Percentiles rank a stretch among this genome's conserved stretches.
Conservation (phyloP, 225 moss, liverwort and hornwort species). For the Pseudisothecium myosuroides region DNA sequence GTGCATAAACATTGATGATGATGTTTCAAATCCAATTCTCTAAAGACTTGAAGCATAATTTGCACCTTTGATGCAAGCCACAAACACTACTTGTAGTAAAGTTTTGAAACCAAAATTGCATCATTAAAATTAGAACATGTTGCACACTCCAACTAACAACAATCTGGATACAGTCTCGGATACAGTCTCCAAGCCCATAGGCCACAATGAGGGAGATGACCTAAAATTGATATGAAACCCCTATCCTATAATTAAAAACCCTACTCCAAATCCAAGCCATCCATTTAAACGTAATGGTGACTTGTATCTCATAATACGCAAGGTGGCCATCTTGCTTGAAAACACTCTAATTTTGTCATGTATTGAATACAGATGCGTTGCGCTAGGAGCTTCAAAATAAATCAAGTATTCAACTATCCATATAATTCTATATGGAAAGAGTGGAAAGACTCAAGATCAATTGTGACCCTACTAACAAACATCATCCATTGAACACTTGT, state of each 20-base stretch:
- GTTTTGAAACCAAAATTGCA: background rate
- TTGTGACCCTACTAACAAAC: background rate
- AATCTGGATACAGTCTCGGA: background rate
- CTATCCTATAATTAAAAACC: background rate
- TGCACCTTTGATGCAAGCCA: background rate
- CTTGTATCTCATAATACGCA: background rate
- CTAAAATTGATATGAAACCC: background rate
- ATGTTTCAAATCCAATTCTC: background rate
- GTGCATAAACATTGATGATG: background rate
- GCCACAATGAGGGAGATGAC: background rate
- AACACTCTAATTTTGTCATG: background rate
- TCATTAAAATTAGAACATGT: rapidly evolving
- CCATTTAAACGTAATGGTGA: background rate
- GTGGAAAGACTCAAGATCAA: background rate
- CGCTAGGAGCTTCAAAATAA: background rate
- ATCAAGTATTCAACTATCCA: rapidly evolving
- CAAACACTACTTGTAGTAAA: background rate
- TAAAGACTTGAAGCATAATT: background rate
- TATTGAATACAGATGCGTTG: background rate
- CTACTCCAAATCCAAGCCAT: rapidly evolving
- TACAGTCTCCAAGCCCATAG: background rate
- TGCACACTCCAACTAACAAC: rapidly evolving
- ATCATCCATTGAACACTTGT: no score
- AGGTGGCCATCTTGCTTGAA: background rate
- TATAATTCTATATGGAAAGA: background rate